phyloP scores from a whole-genome alignment of 1,284 basidiomycete species.

The Naganishia sp. region DNA sequence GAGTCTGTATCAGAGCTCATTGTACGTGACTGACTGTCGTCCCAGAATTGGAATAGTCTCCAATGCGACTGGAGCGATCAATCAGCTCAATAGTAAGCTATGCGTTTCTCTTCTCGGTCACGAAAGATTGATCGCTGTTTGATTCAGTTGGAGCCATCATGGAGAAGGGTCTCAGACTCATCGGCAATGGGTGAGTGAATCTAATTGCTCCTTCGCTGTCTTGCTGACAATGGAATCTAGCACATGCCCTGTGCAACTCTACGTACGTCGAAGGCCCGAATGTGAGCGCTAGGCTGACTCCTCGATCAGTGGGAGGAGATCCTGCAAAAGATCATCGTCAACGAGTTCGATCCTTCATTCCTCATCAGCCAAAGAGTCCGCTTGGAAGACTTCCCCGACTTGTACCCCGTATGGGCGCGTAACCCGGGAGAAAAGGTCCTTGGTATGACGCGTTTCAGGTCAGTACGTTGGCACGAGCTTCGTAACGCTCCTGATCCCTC shows the following conservation, averaged over 20 bases:
- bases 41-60: conserved; percentile 62
- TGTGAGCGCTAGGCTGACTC: too few relatives aligned
- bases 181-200: conserved; percentile 65
- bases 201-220: not conserved
- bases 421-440: conserved; percentile 66
- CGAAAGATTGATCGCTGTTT: not conserved
- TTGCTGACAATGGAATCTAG: not conserved
- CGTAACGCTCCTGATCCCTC: not conserved
- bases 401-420: conserved; percentile 62
- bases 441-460: conserved; percentile 56
- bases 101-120: not conserved
- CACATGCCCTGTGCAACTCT: conserved; percentile 64
- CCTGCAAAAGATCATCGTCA: conserved; percentile 52
- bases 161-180: conserved; percentile 71
- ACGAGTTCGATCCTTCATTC: conserved; percentile 65
- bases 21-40: not conserved
- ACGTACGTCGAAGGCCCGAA: conserved; percentile 41
- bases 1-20: not conserved
- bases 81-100: conserved; percentile 67
- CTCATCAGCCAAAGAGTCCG: conserved; percentile 67
- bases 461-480: not conserved
- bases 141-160: conserved; percentile 66
- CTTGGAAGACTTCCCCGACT: conserved; percentile 59
- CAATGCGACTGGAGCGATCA: conserved; percentile 63
- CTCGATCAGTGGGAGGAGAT: conserved; percentile 70